Conservation (phyloP, 768 basidiomycete genomes). For the Macrolepiota fuliginosa region DNA sequence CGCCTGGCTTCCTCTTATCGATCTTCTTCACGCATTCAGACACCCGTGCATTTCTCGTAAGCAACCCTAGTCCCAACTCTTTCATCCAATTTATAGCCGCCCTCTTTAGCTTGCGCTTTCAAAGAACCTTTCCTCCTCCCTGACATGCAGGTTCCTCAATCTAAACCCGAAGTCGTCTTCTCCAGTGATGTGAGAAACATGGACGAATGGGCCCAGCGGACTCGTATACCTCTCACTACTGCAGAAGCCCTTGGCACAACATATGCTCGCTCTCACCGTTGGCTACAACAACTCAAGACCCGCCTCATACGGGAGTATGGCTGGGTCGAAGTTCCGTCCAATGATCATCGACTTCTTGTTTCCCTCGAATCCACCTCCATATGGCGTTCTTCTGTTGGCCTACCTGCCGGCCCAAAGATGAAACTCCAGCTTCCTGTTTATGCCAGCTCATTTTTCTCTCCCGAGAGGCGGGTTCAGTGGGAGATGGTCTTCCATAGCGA, state of each 20-base stretch:
- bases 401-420: constrained; percentile 74
- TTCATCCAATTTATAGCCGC: constrained; percentile 12
- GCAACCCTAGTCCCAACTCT: constrained; percentile 12
- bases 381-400: constrained; percentile 71
- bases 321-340: constrained; percentile 59
- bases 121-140: constrained; percentile 11
- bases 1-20: constrained; percentile 26
- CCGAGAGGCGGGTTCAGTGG: constrained; percentile 83
- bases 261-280: constrained; percentile 78
- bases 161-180: constrained; percentile 63
- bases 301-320: constrained; percentile 67
- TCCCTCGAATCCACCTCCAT: constrained; percentile 77
- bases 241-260: constrained; percentile 79
- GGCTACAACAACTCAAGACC: constrained; percentile 61
- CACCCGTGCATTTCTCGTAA: constrained; percentile 10
- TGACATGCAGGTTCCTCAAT: constrained; percentile 28
- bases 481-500: constrained; percentile 87
- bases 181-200: constrained; percentile 78
- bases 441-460: constrained; percentile 83
- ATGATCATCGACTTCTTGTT: constrained; percentile 74
- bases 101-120: constrained; percentile 6
- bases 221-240: constrained; percentile 77
- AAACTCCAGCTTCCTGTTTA: constrained; percentile 73
- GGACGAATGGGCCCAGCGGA: constrained; percentile 80
- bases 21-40: constrained; percentile 8